A percentile compares a stretch with the other conserved stretches of the same genome.
Conservation (phyloP, 2,329 filamentous ascomycete species). For the Penicillium hordei region DNA sequence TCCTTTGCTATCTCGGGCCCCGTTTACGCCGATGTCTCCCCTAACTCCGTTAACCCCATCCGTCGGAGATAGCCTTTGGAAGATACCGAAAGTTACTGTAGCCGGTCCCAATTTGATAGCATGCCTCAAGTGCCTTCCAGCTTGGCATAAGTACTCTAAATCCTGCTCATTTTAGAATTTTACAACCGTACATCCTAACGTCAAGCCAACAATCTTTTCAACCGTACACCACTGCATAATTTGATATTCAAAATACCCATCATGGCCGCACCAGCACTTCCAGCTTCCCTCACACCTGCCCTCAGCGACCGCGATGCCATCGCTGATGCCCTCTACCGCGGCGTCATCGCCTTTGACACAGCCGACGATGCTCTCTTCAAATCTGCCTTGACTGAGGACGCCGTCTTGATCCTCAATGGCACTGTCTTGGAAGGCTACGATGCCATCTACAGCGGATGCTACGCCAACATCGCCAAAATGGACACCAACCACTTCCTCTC, state of each 20-base stretch:
- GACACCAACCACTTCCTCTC: conserved; percentile 31
- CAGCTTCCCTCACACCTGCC: conserved; percentile 1
- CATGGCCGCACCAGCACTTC: not conserved
- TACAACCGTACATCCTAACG: not conserved
- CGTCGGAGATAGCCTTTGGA: not conserved
- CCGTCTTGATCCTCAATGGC: conserved; percentile 21
- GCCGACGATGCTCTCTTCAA: conserved; percentile 30
- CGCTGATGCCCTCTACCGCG: conserved; percentile 34
- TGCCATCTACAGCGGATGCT: conserved; percentile 22
- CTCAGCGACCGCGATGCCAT: conserved; percentile 34
- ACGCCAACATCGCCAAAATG: conserved; percentile 24
- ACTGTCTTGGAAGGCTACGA: conserved; percentile 20
- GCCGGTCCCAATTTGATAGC: not conserved
- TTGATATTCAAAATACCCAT: not conserved
- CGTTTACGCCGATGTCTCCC: not conserved
- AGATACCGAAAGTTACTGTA: not conserved
- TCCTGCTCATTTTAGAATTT: not conserved
- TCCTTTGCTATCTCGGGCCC: not conserved
- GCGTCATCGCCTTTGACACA: conserved; percentile 29
- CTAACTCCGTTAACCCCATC: not conserved
- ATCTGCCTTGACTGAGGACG: conserved; percentile 29
- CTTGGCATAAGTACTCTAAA: not conserved
- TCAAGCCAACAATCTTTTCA: not conserved
- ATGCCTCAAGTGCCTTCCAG: not conserved
- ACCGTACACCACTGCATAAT: not conserved